phyloP scores from a whole-genome alignment of 352 stramenopile species.

The Albugo candida region DNA sequence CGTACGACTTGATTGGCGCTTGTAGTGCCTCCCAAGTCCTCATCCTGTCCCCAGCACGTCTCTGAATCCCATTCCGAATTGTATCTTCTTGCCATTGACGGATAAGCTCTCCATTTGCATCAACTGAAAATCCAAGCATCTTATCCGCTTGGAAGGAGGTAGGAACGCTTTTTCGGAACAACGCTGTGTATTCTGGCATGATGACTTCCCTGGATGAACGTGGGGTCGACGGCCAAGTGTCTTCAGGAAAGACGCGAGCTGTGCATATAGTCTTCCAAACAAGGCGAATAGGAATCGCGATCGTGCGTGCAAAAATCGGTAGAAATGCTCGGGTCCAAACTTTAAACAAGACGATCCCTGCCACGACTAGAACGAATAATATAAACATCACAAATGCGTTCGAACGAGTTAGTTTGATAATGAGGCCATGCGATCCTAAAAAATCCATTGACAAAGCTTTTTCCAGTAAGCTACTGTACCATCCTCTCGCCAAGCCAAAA shows the following conservation, averaged over 20 bases:
- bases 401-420: slow-evolving; percentile 47
- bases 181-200: slow-evolving; percentile 48
- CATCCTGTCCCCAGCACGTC: slow-evolving; percentile 23
- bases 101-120: slow-evolving; percentile 26
- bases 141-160: slow-evolving; percentile 22
- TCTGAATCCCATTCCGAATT: slow-evolving; percentile 17
- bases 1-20: slow-evolving; percentile 47
- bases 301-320: slow-evolving; percentile 4
- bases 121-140: slow-evolving; percentile 35
- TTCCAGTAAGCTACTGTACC: slow-evolving; percentile 12
- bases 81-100: slow-evolving; percentile 45
- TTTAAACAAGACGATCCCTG: slow-evolving; percentile 33
- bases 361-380: slow-evolving; percentile 28
- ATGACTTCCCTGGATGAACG: slow-evolving; percentile 7
- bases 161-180: slow-evolving; percentile 36
- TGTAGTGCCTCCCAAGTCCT: slow-evolving; percentile 55
- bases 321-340: slow-evolving; percentile 12
- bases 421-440: slow-evolving; percentile 20
- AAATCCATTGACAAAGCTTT: slow-evolving; percentile 10
- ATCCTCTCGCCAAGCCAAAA: slow-evolving; percentile 11
- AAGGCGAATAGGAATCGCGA: neutral
- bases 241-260: too few species aligned
- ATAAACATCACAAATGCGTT: slow-evolving; percentile 61
- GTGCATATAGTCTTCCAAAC: neutral
- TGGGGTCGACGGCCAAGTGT: neutral